These are phyloP conservation scores for Candida coquimbonensis DNA, from an alignment of 805 yeast genomes.

Conservation along the genomic window DNA sequence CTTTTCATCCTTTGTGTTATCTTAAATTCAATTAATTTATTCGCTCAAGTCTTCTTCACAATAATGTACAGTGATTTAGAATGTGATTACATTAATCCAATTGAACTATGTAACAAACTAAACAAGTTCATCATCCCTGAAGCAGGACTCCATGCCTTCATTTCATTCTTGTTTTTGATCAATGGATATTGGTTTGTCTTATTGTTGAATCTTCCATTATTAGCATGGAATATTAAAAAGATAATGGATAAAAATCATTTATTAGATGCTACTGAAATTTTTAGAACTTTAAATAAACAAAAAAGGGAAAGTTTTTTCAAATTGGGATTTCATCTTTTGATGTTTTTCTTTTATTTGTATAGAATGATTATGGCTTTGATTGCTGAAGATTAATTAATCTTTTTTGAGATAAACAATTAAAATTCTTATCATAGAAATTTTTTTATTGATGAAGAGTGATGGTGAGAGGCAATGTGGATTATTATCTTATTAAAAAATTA, in stretches of 20 bases:
- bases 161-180: conserved; percentile 64
- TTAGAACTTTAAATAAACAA: conserved; percentile 87
- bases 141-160: conserved; percentile 70
- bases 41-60: conserved; percentile 90
- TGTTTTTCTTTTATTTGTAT: conserved; percentile 94
- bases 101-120: conserved; percentile 88
- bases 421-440: background rate
- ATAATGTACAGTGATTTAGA: conserved; percentile 93
- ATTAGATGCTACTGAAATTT: conserved; percentile 95
- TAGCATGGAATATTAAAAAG: conserved; percentile 79
- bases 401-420: background rate
- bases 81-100: conserved; percentile 95
- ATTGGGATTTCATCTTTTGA: conserved; percentile 80
- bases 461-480: too few relatives aligned
- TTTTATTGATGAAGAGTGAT: too few relatives aligned
- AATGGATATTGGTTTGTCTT: conserved; percentile 92
- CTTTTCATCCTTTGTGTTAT: conserved; percentile 73
- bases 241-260: conserved; percentile 73
- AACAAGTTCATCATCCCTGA: conserved; percentile 88
- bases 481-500: too few relatives aligned
- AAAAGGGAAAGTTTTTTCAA: conserved; percentile 89
- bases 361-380: conserved; percentile 93
- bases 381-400: conserved; percentile 22
- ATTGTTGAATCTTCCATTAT: conserved; percentile 72
- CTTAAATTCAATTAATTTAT: conserved; percentile 80